Percentiles rank a stretch among this genome's conserved stretches.
Conservation (phyloP, 176 grass and related monocot species). For the Oryza nivara region DNA sequence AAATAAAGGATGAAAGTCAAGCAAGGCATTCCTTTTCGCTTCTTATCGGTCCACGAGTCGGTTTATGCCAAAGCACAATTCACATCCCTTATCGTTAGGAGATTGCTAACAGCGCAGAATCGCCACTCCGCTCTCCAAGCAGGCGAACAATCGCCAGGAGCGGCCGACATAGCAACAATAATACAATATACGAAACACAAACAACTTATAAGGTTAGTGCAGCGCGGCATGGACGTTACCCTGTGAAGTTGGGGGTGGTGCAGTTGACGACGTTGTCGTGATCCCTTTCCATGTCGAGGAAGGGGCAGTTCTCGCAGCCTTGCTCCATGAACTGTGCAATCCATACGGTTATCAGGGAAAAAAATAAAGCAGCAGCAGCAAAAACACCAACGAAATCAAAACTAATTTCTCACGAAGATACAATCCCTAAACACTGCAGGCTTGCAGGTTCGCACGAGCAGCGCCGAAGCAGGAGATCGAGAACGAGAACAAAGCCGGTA, state of each 20-base stretch:
- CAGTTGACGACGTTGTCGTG: constrained; percentile 82
- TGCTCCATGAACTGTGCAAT: constrained; percentile 80
- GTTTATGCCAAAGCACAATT: not conserved
- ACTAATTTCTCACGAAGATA: not conserved
- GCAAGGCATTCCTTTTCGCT: not conserved
- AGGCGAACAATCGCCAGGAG: not conserved
- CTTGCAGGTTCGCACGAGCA: not conserved
- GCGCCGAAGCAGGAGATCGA: not conserved
- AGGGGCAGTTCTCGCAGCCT: constrained; percentile 93
- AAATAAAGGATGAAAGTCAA: not conserved
- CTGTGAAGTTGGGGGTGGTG: constrained; percentile 94
- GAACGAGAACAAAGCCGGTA: not conserved
- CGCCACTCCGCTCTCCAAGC: not conserved
- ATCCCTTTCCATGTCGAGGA: constrained; percentile 94
- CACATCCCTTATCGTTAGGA: not conserved
- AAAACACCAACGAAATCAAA: not conserved
- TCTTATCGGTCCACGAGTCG: not conserved
- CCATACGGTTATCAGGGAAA: constrained; percentile 6
- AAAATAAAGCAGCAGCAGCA: not conserved
- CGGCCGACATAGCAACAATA: too few species aligned
- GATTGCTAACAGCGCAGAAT: not conserved
- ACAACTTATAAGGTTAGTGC: too few species aligned
- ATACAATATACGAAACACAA: not conserved
- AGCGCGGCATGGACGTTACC: constrained; percentile 42
- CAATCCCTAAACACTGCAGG: not conserved